Conservation (phyloP, 768 basidiomycete genomes). For the Thelephora ganbajun region DNA sequence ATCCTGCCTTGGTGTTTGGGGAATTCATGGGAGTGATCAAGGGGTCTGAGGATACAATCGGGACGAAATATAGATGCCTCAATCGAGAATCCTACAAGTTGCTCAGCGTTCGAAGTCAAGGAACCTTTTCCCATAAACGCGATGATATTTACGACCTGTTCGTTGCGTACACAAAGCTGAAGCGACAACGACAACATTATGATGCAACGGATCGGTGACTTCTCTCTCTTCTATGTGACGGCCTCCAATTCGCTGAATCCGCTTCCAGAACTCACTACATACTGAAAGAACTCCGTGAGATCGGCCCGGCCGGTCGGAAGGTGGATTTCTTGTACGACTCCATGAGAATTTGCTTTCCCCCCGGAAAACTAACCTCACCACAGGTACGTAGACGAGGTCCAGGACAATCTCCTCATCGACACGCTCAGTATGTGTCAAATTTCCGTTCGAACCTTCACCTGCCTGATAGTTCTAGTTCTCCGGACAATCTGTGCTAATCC, state of each 20-base stretch:
- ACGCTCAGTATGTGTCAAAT: conserved; percentile 32
- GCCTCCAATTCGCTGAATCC: background rate
- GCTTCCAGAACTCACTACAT: conserved; percentile 35
- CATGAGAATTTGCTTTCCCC: background rate
- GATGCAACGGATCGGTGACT: conserved; percentile 48
- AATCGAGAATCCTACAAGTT: conserved; percentile 29
- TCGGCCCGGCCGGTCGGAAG: conserved; percentile 28
- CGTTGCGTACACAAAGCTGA: conserved; percentile 32
- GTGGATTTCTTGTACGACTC: conserved; percentile 42
- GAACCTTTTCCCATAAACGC: conserved; percentile 38
- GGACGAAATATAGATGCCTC: conserved; percentile 23
- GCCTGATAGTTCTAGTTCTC: conserved; percentile 41
- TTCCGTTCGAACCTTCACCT: background rate
- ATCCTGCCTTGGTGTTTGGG: conserved; percentile 45
- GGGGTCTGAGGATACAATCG: conserved; percentile 43
- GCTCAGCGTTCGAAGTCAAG: conserved; percentile 39
- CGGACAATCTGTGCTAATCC: conserved; percentile 45
- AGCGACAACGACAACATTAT: conserved; percentile 27
- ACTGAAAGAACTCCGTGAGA: conserved; percentile 22
- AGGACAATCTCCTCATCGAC: conserved; percentile 56
- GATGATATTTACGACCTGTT: conserved; percentile 39
- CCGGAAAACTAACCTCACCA: background rate
- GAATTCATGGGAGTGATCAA: conserved; percentile 57
- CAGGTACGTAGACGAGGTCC: conserved; percentile 62
- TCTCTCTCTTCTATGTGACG: background rate